phyloP scores from a whole-genome alignment of 2,329 filamentous ascomycete genomes.

The Pleoardoris graminearum region DNA sequence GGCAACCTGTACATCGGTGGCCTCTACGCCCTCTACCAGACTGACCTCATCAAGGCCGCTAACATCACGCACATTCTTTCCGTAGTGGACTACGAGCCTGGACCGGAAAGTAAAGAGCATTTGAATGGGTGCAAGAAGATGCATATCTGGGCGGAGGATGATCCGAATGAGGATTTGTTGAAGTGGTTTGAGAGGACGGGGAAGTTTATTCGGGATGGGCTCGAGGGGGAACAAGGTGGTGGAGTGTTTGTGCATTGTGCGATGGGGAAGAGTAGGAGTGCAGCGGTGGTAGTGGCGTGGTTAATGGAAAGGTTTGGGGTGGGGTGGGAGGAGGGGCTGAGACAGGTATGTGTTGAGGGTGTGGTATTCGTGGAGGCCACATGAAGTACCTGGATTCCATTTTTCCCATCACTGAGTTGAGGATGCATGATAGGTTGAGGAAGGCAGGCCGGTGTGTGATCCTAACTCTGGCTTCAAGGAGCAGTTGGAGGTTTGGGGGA shows the following conservation, averaged over 20 bases:
- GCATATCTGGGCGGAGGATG: conserved; percentile 37
- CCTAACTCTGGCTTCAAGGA: conserved; percentile 42
- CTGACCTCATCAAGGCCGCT: conserved; percentile 37
- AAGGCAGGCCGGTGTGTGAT: conserved; percentile 40
- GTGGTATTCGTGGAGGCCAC: too few species aligned
- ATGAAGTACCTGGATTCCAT: too few species aligned
- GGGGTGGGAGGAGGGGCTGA: conserved; percentile 22
- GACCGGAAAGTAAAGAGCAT: conserved; percentile 22
- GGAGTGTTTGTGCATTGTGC: conserved; percentile 42
- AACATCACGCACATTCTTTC: conserved; percentile 40
- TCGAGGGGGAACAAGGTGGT: conserved; percentile 21
- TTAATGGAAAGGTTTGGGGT: conserved; percentile 35
- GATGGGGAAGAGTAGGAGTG: conserved; percentile 41
- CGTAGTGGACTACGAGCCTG: conserved; percentile 39
- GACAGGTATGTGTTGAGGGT: conserved; percentile 19
- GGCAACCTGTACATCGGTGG: conserved; percentile 48
- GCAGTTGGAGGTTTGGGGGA: conserved; percentile 34
- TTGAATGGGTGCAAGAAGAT: conserved; percentile 35
- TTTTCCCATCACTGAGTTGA: too few species aligned
- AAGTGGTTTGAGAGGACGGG: conserved; percentile 28
- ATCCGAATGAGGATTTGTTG: conserved; percentile 38
- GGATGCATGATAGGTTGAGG: too few species aligned
- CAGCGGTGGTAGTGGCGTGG: conserved; percentile 39
- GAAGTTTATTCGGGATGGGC: conserved; percentile 28
- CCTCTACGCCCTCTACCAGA: conserved; percentile 48